phyloP scores from a whole-genome alignment of 1,284 basidiomycete species.

The Leccinum holopus region DNA sequence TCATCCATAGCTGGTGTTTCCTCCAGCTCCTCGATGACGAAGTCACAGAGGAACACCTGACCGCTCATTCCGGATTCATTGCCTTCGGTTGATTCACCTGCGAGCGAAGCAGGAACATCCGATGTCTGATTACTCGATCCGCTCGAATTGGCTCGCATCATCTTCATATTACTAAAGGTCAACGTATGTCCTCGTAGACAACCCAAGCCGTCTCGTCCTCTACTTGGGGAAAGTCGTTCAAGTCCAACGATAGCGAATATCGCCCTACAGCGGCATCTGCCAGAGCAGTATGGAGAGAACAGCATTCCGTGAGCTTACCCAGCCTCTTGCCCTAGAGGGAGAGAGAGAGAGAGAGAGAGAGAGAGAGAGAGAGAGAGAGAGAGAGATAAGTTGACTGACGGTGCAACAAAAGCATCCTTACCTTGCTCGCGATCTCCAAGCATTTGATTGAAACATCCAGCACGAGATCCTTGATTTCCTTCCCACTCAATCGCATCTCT shows the following conservation, averaged over 20 bases:
- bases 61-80: conserved; percentile 16
- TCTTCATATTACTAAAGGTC: conserved; percentile 38
- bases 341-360: conserved; percentile 14
- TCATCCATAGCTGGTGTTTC: conserved; percentile 14
- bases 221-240: conserved; percentile 51
- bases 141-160: conserved; percentile 25
- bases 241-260: conserved; percentile 45
- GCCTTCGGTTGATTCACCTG: conserved; percentile 12
- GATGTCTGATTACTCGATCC: conserved; percentile 17
- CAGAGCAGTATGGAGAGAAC: conserved; percentile 42
- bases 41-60: conserved; percentile 22
- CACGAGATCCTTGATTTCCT: conserved; percentile 46
- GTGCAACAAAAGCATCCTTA: conserved; percentile 28
- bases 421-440: conserved; percentile 65
- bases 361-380: neutral
- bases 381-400: conserved; percentile 17
- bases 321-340: conserved; percentile 58
- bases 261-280: conserved; percentile 44
- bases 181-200: conserved; percentile 49
- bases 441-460: conserved; percentile 55
- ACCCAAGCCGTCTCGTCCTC: conserved; percentile 46
- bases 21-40: conserved; percentile 28
- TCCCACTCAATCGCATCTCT: conserved; percentile 41
- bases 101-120: conserved; percentile 4
- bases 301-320: conserved; percentile 47